Evolutionary conservation across 768 basidiomycete genomes (phyloP).

Genomic region (Tylopilus rubrobrunneus): DNA sequence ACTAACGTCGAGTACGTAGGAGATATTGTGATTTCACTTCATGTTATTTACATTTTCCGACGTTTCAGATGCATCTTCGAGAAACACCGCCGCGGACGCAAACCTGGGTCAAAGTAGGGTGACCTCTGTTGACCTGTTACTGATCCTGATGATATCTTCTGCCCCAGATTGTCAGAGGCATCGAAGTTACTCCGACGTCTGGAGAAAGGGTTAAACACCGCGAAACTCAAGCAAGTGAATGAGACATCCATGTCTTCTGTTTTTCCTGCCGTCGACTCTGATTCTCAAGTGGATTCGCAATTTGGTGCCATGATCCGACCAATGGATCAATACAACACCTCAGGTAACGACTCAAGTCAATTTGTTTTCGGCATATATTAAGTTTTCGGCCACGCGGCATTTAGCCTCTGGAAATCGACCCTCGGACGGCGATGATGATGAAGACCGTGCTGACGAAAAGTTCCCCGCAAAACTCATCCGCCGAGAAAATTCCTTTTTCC

Average conservation of each 20-base stretch:
- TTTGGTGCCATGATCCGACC: constrained; percentile 29
- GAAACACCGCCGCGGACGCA: constrained; percentile 84
- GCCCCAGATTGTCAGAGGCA: constrained; percentile 72
- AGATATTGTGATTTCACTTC: constrained; percentile 1
- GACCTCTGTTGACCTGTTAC: constrained; percentile 4
- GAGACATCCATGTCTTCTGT: constrained; percentile 32
- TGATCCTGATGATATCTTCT: constrained; percentile 8
- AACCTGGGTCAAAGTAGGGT: constrained; percentile 83
- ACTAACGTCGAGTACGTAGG: constrained; percentile 66
- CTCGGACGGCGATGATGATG: constrained; percentile 54
- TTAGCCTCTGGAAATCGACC: constrained; percentile 24
- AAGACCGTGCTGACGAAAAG: constrained; percentile 62
- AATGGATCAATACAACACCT: constrained; percentile 27
- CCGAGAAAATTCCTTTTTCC: constrained; percentile 77
- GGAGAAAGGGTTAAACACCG: constrained; percentile 76
- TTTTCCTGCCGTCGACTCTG: constrained; percentile 31
- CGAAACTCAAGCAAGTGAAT: constrained; percentile 64
- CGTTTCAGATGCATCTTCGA: constrained; percentile 71
- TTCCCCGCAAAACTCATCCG: constrained; percentile 75
- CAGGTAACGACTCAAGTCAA: constrained; percentile 19
- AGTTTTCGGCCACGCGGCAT: constrained; percentile 3
- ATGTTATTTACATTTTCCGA: constrained; percentile 15
- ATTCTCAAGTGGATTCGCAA: constrained; percentile 24
- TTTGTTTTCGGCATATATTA: constrained; percentile 4
- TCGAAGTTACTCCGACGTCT: constrained; percentile 86